A percentile compares a stretch with the other conserved stretches of the same genome.
Evolutionary conservation across 2,329 filamentous ascomycete genomes (phyloP).

Genomic region (Chrysoporthe austroafricana): DNA sequence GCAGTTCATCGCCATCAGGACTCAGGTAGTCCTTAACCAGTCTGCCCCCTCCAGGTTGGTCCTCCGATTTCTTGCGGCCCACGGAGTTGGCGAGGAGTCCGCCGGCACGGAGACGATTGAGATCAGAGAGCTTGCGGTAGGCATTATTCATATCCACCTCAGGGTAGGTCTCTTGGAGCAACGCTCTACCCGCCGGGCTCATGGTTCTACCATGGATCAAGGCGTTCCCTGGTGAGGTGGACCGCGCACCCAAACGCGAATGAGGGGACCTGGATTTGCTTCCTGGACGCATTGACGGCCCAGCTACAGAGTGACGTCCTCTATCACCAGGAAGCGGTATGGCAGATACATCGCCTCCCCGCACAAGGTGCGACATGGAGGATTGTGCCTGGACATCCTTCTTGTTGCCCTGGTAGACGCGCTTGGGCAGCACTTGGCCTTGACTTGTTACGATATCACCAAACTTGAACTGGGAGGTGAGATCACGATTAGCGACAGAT

Average conservation of each 20-base stretch:
- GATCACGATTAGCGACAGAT: conserved; percentile 42
- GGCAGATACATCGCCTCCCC: conserved; percentile 53
- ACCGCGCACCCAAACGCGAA: conserved; percentile 52
- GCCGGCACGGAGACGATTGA: conserved; percentile 65
- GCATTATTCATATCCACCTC: conserved; percentile 70
- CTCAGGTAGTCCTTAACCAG: conserved; percentile 70
- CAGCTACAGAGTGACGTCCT: conserved; percentile 45
- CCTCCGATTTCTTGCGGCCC: conserved; percentile 56
- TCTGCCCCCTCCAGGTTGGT: conserved; percentile 52
- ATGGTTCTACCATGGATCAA: conserved; percentile 40
- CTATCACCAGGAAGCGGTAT: conserved; percentile 50
- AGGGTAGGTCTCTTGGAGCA: conserved; percentile 61
- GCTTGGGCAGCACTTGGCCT: conserved; percentile 55
- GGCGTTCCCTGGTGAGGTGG: conserved; percentile 49
- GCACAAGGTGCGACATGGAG: conserved; percentile 58
- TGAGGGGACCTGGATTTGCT: conserved; percentile 59
- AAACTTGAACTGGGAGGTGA: conserved; percentile 63
- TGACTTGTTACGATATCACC: conserved; percentile 59
- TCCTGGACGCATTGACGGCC: conserved; percentile 39
- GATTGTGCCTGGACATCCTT: conserved; percentile 35
- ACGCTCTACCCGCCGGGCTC: conserved; percentile 43
- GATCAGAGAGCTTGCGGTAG: conserved; percentile 73
- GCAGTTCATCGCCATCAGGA: conserved; percentile 67
- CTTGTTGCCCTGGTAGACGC: conserved; percentile 52
- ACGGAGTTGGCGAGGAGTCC: conserved; percentile 66